Base-by-base conservation (phyloP, 257 asterid species). In the Ilex asprella region DNA sequence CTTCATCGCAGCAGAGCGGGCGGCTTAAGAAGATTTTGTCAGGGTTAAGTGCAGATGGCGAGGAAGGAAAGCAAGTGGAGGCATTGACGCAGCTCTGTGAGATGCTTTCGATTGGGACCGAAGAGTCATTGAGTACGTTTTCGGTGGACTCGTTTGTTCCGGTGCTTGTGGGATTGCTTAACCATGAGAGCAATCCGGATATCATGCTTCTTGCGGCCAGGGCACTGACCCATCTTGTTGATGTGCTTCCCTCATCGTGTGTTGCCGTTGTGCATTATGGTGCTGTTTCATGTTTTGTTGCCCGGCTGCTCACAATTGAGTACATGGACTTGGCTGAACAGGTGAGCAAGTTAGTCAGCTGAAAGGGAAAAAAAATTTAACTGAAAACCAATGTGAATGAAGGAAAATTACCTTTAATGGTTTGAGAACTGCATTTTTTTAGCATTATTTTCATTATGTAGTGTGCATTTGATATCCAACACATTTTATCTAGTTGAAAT, bases 281-380 rank as follows among this genome's bases (percentile, higher is more conserved):
- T 58, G 96, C 99, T 0, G 97, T 90, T 52, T 80, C 97, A 2
- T 94, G 95, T 80, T 86, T 94, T 51, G 97, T 90, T 63, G 93
- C 99, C 7, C 81, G 97, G 52, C 68, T 94, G 70, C 92, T 94
- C 74, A 94, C 96, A 13, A 90, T 89, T 50, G 96, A 94, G 83
- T 89, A 94, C 77, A 84, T 94, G 99, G 99, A 94, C 83, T 81
- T 94, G 86, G 99, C 99, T 68, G 97, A 94, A 76, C 99, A 94
- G 99, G 99, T 89, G 70, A 70, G 65, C 46, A 50, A 41, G 51
- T 21, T 49, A 46, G n/a, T 31, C 31, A 12, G 29, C 13, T 16
- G 5, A 13, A 1, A 0, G 10, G 2, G 21, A 35, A 12, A 39
- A 21, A 11, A 14, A 10, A 10, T 2, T 46, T 46, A 46, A 10